Evolutionary conservation across 2,329 filamentous ascomycete species (phyloP).

Genomic region (Fusarium buxicola): DNA sequence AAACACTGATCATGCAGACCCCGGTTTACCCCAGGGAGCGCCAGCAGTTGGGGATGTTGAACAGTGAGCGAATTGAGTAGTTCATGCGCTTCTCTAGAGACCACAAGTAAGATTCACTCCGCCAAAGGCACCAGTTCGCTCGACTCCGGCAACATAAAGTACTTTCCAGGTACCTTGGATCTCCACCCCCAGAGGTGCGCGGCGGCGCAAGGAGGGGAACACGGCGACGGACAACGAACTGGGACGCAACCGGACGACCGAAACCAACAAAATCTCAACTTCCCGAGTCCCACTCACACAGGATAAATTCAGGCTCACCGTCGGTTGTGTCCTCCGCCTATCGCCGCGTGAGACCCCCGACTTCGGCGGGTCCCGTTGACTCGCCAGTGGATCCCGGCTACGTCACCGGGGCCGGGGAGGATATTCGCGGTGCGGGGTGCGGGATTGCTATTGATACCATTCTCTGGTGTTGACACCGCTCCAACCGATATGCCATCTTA

Average conservation of each 20-base stretch:
- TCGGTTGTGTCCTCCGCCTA: conserved; percentile 32
- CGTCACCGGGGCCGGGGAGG: conserved; percentile 30
- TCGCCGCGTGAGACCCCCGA: conserved; percentile 31
- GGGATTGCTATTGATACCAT: neutral
- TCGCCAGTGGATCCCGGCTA: conserved; percentile 32
- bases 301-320: conserved; percentile 26
- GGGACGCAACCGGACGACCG: neutral
- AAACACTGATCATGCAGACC: too few species aligned
- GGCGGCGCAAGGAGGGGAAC: too few species aligned
- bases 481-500: neutral
- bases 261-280: conserved; percentile 22
- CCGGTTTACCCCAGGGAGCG: too few species aligned
- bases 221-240: neutral
- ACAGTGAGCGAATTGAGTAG: neutral
- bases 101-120: conserved; percentile 13
- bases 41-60: too few species aligned
- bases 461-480: neutral
- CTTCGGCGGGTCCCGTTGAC: conserved; percentile 28
- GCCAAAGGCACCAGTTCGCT: conserved; percentile 14
- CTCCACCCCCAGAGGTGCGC: too few species aligned
- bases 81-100: conserved; percentile 21
- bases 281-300: conserved; percentile 36
- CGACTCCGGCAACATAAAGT: conserved; percentile 9
- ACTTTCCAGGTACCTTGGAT: conserved; percentile 27
- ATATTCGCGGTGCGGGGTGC: neutral